Evolutionary conservation across 345 rosid species (phyloP), one percentile per base, ranked within the genome.

Genomic region (Hypericum perforatum): DNA sequence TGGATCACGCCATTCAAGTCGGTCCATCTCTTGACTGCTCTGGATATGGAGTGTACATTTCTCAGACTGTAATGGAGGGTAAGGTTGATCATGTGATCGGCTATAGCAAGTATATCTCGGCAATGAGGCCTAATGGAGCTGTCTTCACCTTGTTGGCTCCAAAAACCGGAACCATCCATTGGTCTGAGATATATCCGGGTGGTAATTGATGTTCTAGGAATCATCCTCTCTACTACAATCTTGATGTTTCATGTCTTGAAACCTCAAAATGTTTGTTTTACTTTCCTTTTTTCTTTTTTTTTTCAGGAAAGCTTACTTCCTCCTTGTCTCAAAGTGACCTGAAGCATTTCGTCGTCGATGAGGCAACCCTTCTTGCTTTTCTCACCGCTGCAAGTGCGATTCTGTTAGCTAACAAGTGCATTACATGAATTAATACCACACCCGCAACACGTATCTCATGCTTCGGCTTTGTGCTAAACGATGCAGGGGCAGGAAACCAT

Each of bases 161-260:
- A 29, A 76, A 81, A 58, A 87, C 88, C 0, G 77, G 90, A 8
- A 71, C 78, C 22, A 36, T 75, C 53, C 60, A 76, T 54, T 87
- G 98, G 96, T 87, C 95, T n/a, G 82, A 78, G 60, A 75, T 66
- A 59, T 76, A 82, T 71, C 77, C 94, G 0, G 95, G 98, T 85
- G 74, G 61, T 8, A 45, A 8, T 14, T 16, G 14, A 14, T 9
- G 5, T 46, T 13, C 8, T 11, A 11, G 22, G 11, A 14, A 8
- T 43, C 11, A 14, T 14, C 42, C 15, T 41, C 7, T 45, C 36
- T 49, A 56, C 50, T 13, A 16, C 39, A 49, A 38, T 54, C 9
- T 45, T 0, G 46, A 54, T 54, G 37, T 5, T 8, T 10, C 41
- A 44, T 55, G 6, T 29, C 45, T 60, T 39, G 5, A 7, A 8